A percentile compares a stretch with the other conserved stretches of the same genome.
phyloP scores from a whole-genome alignment of 805 yeast genomes.

The Candida awuae region DNA sequence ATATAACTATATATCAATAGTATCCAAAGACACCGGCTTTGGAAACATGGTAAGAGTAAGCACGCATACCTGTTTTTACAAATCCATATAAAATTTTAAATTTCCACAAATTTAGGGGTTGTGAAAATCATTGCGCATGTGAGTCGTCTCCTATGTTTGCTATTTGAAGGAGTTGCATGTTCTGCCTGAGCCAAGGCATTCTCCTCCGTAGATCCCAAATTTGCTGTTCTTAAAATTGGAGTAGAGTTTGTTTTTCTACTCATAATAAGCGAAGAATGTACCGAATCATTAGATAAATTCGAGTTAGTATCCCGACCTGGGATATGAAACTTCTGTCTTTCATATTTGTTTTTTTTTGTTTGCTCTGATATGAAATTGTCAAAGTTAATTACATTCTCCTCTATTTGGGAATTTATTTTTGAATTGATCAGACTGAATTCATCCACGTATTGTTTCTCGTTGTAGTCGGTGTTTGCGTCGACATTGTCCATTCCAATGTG shows the following conservation, averaged over 20 bases:
- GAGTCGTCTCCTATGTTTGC: slow-evolving; percentile 35
- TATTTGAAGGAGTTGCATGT: not conserved
- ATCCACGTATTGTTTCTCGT: no score
- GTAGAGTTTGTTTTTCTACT: not conserved
- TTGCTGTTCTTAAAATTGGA: slow-evolving; percentile 1
- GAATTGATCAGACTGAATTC: slow-evolving; percentile 7
- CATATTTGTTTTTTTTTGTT: not conserved
- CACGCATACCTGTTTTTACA: no score
- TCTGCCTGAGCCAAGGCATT: not conserved
- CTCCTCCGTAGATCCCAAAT: not conserved
- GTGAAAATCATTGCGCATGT: slow-evolving; percentile 41
- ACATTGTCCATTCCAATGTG: not conserved
- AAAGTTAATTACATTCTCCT: not conserved
- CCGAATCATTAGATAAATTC: not conserved
- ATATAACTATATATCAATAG: no score
- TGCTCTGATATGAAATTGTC: not conserved
- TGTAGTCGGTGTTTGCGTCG: no score
- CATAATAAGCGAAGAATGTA: no score
- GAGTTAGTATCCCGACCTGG: slow-evolving; percentile 6
- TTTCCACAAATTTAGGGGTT: slow-evolving; percentile 29
- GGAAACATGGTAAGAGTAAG: no score
- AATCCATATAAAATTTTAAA: slow-evolving; percentile 11
- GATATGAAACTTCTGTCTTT: slow-evolving; percentile 1
- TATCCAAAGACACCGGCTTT: no score
- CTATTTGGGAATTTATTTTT: slow-evolving; percentile 3